Percentiles rank a stretch among this genome's conserved stretches.
Conservation (phyloP, 2,329 filamentous ascomycete species). For the Microthyrium microscopicum region DNA sequence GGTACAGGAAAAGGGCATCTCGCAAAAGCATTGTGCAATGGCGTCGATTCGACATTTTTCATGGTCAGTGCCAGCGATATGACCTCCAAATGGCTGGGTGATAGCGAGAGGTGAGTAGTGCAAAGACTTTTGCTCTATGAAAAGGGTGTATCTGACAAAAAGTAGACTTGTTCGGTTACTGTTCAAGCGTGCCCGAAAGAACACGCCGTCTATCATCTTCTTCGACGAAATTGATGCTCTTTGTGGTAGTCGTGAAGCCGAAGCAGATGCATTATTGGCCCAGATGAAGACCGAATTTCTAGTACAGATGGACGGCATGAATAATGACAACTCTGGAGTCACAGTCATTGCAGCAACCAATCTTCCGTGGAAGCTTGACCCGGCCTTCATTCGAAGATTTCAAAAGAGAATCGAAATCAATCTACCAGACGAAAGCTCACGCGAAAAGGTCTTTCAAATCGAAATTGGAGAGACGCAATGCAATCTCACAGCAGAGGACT, state of each 20-base stretch:
- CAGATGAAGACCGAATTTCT: conserved; percentile 89
- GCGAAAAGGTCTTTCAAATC: conserved; percentile 1
- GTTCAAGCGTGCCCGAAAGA: conserved; percentile 49
- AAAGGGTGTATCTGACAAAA: not conserved
- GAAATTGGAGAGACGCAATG: too few species aligned
- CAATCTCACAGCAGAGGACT: too few species aligned
- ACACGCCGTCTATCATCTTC: conserved; percentile 85
- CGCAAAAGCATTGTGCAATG: conserved; percentile 47
- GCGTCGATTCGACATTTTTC: conserved; percentile 51
- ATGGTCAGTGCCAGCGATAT: conserved; percentile 83
- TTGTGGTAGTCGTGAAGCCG: conserved; percentile 45
- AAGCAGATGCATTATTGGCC: conserved; percentile 25
- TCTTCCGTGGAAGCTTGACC: conserved; percentile 84
- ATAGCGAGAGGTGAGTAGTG: conserved; percentile 96
- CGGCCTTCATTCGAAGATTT: conserved; percentile 62
- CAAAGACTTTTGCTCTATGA: conserved; percentile 68
- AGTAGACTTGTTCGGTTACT: conserved; percentile 1
- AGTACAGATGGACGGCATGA: conserved; percentile 91
- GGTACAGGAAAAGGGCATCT: conserved; percentile 49
- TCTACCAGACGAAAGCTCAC: conserved; percentile 31
- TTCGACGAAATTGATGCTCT: conserved; percentile 94
- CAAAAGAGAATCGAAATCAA: conserved; percentile 59
- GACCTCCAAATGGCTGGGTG: conserved; percentile 91
- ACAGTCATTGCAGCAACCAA: conserved; percentile 99
- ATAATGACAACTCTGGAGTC: conserved; percentile 36